Conservation (phyloP, 1,284 basidiomycete species). For the Somion occarium region DNA sequence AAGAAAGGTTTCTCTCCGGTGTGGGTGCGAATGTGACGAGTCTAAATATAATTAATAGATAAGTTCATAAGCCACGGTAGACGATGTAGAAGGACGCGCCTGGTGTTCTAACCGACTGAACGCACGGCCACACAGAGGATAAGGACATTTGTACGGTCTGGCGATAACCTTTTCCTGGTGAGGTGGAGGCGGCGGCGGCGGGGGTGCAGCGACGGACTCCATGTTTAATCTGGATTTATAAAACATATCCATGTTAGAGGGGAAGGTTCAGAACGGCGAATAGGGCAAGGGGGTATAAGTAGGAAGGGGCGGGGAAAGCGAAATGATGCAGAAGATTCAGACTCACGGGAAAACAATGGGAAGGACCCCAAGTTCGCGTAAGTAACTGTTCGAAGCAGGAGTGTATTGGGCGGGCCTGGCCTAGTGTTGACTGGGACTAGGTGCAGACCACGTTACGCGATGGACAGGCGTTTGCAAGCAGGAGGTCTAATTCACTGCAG, state of each 20-base stretch:
- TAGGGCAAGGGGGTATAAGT: background rate
- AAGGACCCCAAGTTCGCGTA: background rate
- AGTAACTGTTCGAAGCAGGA: background rate
- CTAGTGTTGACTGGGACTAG: background rate
- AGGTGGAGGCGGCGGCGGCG: slow-evolving; percentile 20
- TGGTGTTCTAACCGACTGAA: slow-evolving; percentile 93
- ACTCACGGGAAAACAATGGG: slow-evolving; percentile 5
- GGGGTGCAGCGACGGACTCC: slow-evolving; percentile 17
- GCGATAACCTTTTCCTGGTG: slow-evolving; percentile 53
- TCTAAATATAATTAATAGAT: slow-evolving; percentile 46
- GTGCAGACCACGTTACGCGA: background rate
- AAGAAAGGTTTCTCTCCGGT: slow-evolving; percentile 97
- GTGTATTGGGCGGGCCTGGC: background rate
- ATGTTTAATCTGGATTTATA: slow-evolving; percentile 3
- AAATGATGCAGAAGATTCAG: too few relatives aligned
- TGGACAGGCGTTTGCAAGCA: background rate
- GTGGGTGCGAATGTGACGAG: slow-evolving; percentile 96
- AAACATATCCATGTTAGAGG: background rate
- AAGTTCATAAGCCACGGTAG: slow-evolving; percentile 2
- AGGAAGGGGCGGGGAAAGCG: background rate
- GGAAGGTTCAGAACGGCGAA: background rate
- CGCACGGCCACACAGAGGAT: slow-evolving; percentile 84
- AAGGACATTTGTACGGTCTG: slow-evolving; percentile 94
- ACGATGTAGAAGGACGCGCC: slow-evolving; percentile 42
- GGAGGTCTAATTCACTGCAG: background rate